Evolutionary conservation across 2,329 filamentous ascomycete species (phyloP), one percentile per base, ranked within the genome.

Genomic region (Hypoxylon sp.): DNA sequence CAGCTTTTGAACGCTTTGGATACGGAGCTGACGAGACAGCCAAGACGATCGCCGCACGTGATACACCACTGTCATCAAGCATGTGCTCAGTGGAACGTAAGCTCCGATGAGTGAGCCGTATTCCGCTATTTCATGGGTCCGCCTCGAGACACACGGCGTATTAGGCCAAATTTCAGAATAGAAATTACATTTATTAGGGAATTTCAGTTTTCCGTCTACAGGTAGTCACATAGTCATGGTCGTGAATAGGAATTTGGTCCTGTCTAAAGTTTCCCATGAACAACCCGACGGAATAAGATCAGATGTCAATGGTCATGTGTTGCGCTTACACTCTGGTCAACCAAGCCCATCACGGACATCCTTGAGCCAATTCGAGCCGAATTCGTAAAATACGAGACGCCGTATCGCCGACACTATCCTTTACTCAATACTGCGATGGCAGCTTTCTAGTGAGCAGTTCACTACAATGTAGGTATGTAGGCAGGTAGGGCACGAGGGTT

Each of bases 31-130:
- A 65, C 56, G 52, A 62, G 44, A 29, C 44, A 14, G 51, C 63
- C 55, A 65, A 65, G 62, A 50, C 11, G 52, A 64, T 69, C 59
- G 35, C 22, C 53, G 55, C 65, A 69, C 65, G 66, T 71, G 63
- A 68, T 62, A 63, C 47, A 31, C 26, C 42, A 54, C 5, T 35
- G 51, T 63, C 24, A 61, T 66, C 42, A 60, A 53, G 54, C 33
- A 54, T 37, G 35, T 67, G 42, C 13, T 47, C 39, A 29, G 37
- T 52, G 51, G 65, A 65, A 44, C 52, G 47, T 62, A 58, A 37
- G 55, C 53, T 68, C 65, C 65, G 68, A 66, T 54, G 51, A 44
- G 67, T 53, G 44, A 39, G 26, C 44, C 29, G 31, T 44, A 44
- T 44, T 22, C 39, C 17, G 39, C 39, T 44, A 44, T 11, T 44